phyloP scores from a whole-genome alignment of 1,284 basidiomycete genomes.

The Papiliotrema nemorosa region DNA sequence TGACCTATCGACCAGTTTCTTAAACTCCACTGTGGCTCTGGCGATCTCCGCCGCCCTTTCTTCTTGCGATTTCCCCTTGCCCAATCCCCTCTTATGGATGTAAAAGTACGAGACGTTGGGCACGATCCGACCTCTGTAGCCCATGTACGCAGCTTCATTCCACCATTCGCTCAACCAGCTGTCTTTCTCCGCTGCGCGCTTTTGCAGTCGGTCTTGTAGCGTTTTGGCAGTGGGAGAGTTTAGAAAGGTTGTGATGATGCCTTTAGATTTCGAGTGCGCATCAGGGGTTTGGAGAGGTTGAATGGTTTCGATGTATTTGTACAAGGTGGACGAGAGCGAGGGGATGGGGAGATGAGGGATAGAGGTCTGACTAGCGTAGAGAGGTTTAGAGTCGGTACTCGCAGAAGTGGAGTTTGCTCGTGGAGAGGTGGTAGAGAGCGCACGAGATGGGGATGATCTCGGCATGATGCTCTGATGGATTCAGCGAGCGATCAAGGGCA shows the following conservation, averaged over 20 bases:
- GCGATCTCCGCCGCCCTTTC: slow-evolving; percentile 73
- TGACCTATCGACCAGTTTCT: slow-evolving; percentile 73
- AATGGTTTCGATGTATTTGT: slow-evolving; percentile 82
- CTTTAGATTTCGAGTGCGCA: slow-evolving; percentile 61
- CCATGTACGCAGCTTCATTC: slow-evolving; percentile 78
- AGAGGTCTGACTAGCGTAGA: slow-evolving; percentile 74
- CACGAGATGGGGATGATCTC: slow-evolving; percentile 3
- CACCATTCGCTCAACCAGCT: slow-evolving; percentile 98
- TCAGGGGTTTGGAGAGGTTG: slow-evolving; percentile 66
- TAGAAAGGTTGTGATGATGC: slow-evolving; percentile 66
- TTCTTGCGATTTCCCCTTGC: slow-evolving; percentile 57
- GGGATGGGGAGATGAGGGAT: slow-evolving; percentile 83
- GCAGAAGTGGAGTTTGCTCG: neutral
- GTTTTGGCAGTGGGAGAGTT: slow-evolving; percentile 64
- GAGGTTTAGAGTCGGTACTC: slow-evolving; percentile 55
- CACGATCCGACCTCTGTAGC: slow-evolving; percentile 70
- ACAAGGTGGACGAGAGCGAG: slow-evolving; percentile 68
- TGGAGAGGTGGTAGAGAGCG: slow-evolving; percentile 1
- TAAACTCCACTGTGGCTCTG: slow-evolving; percentile 78
- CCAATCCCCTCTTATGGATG: slow-evolving; percentile 71
- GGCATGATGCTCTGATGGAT: slow-evolving; percentile 4
- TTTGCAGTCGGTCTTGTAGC: slow-evolving; percentile 76
- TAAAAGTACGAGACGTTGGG: slow-evolving; percentile 96
- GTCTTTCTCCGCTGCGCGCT: slow-evolving; percentile 60
- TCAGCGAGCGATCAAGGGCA: too few species aligned